Evolutionary conservation across 2,329 filamentous ascomycete genomes (phyloP).

Genomic region (Epichloe festucae): DNA sequence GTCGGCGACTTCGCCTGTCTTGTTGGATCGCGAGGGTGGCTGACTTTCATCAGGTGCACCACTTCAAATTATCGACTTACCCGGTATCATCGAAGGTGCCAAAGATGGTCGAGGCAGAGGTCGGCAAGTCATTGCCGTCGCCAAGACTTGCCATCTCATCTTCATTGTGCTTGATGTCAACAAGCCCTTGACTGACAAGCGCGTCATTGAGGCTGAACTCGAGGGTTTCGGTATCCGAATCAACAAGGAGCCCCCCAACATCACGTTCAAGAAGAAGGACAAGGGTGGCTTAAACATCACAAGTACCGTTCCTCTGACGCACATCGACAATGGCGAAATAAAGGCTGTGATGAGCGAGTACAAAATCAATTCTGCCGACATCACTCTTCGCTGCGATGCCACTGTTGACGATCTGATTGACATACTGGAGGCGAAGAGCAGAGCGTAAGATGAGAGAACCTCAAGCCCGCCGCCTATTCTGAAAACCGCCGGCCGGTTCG

Average conservation of each 20-base stretch:
- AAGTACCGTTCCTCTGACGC: slow-evolving; percentile 79
- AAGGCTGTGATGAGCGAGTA: slow-evolving; percentile 97
- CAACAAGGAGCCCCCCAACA: slow-evolving; percentile 95
- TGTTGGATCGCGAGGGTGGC: not conserved
- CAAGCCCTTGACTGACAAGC: slow-evolving; percentile 94
- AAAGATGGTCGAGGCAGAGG: slow-evolving; percentile 97
- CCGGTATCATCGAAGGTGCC: slow-evolving; percentile 96
- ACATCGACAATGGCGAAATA: slow-evolving; percentile 94
- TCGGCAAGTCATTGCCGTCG: slow-evolving; percentile 95
- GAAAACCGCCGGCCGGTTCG: too few relatives aligned
- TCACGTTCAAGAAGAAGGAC: slow-evolving; percentile 99
- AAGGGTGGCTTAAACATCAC: slow-evolving; percentile 94
- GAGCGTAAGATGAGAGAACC: slow-evolving; percentile 27
- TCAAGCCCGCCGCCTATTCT: not conserved
- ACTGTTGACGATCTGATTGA: slow-evolving; percentile 97
- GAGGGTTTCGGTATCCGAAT: slow-evolving; percentile 96
- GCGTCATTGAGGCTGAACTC: slow-evolving; percentile 85
- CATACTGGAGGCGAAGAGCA: slow-evolving; percentile 81
- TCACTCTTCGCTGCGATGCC: slow-evolving; percentile 93
- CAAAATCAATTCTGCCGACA: slow-evolving; percentile 89
- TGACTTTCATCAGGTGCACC: slow-evolving; percentile 50
- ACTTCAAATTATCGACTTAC: slow-evolving; percentile 95
- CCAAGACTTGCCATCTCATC: slow-evolving; percentile 96
- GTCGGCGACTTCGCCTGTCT: not conserved
- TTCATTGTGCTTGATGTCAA: slow-evolving; percentile 98